A percentile compares a stretch with the other conserved stretches of the same genome.
Evolutionary conservation across 179 eudicot species (phyloP).

Genomic region (Silene vulgaris): DNA sequence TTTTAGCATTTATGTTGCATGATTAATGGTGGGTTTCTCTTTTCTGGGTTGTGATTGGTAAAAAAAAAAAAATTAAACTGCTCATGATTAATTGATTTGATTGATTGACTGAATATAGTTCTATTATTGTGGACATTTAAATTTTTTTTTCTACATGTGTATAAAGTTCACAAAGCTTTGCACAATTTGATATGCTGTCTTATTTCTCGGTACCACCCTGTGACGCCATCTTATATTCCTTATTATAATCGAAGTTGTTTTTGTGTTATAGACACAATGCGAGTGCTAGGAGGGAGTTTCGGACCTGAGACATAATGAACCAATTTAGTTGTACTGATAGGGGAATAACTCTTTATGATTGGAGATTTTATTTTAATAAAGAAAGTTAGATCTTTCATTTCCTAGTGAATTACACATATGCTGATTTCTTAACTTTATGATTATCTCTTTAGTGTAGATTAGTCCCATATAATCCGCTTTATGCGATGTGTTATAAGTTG

Average conservation of each 20-base stretch:
- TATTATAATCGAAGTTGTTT: neutral
- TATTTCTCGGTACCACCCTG: neutral
- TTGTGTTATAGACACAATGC: neutral
- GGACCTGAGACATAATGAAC: neutral
- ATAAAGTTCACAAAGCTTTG: too few species aligned
- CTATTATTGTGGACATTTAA: neutral
- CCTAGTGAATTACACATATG: neutral
- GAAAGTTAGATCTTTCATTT: conserved; percentile 8
- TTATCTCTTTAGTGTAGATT: conserved; percentile 17
- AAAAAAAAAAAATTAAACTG: neutral
- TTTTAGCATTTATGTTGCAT: conserved; percentile 13
- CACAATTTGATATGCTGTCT: too few species aligned
- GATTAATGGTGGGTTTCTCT: neutral
- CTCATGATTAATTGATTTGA: conserved; percentile 10
- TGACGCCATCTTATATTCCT: neutral
- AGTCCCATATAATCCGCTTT: conserved; percentile 23
- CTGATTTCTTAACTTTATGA: conserved; percentile 20
- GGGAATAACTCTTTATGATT: neutral
- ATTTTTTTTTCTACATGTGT: too few species aligned
- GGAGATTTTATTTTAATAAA: neutral
- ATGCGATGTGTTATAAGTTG: conserved; percentile 17
- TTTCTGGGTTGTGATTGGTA: neutral
- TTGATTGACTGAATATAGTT: conserved; percentile 8
- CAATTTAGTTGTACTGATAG: neutral
- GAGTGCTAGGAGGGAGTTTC: neutral